Evolutionary conservation across 2,329 filamentous ascomycete genomes (phyloP).

Genomic region (Xylaria sp.): DNA sequence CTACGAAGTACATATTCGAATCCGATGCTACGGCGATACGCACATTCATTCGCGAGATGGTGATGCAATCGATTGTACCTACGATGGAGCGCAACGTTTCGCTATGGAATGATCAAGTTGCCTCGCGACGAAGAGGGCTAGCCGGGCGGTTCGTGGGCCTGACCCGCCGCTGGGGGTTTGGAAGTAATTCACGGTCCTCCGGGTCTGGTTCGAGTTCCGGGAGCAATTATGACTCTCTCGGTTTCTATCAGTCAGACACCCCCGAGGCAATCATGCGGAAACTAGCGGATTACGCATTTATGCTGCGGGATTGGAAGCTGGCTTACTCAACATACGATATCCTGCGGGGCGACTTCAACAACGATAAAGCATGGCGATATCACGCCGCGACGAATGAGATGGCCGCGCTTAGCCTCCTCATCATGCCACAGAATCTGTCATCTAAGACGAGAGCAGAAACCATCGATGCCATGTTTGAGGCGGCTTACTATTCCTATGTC

Average conservation of each 20-base stretch:
- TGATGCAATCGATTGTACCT: constrained; percentile 92
- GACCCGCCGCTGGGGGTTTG: constrained; percentile 90
- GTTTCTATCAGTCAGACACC: constrained; percentile 84
- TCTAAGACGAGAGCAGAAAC: constrained; percentile 83
- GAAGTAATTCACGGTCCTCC: constrained; percentile 70
- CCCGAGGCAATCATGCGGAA: constrained; percentile 93
- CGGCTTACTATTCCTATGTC: constrained; percentile 90
- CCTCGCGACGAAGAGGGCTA: constrained; percentile 86
- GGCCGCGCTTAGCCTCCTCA: constrained; percentile 84
- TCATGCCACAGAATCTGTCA: constrained; percentile 76
- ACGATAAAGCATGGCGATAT: constrained; percentile 96
- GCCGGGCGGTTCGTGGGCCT: constrained; percentile 94
- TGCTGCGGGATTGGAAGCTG: constrained; percentile 95
- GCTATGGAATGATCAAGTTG: constrained; percentile 97
- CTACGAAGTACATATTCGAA: constrained; percentile 85
- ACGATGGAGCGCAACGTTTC: constrained; percentile 94
- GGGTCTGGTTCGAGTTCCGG: constrained; percentile 61
- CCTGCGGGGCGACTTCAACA: constrained; percentile 85
- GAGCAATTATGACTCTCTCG: constrained; percentile 80
- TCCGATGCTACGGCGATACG: constrained; percentile 89
- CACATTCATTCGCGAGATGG: constrained; percentile 91
- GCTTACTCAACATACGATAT: constrained; percentile 93
- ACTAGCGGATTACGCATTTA: constrained; percentile 93
- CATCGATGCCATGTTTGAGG: constrained; percentile 87
- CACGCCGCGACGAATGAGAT: constrained; percentile 96